Conservation (phyloP, 164 flowering plant genomes). For the Chimonanthus salicifolius region DNA sequence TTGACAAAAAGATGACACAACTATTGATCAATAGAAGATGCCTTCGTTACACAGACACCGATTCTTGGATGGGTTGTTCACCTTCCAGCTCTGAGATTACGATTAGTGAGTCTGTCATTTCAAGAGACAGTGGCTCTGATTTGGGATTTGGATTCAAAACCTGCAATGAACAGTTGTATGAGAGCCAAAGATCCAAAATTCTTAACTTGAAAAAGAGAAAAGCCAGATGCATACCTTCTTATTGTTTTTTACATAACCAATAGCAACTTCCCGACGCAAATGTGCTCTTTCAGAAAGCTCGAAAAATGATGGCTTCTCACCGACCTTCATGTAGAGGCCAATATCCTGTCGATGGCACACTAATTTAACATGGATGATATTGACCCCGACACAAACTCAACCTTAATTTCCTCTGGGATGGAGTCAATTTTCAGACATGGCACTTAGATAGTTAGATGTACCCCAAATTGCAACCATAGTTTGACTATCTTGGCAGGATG, state of each 20-base stretch:
- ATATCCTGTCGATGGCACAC: constrained; percentile 46
- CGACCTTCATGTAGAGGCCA: constrained; percentile 71
- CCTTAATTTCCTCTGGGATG: not conserved
- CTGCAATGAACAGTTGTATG: constrained; percentile 32
- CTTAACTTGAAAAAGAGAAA: not conserved
- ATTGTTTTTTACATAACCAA: constrained; percentile 79
- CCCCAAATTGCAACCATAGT: not conserved
- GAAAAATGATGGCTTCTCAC: constrained; percentile 75
- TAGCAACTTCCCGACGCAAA: constrained; percentile 83
- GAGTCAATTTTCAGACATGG: too few relatives aligned
- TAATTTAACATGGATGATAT: not conserved
- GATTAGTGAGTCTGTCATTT: constrained; percentile 60
- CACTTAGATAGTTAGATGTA: too few relatives aligned
- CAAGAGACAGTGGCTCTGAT: constrained; percentile 65
- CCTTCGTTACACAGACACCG: not conserved
- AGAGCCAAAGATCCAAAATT: not conserved
- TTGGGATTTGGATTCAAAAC: constrained; percentile 83
- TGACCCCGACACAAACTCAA: not conserved
- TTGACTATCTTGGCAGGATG: not conserved
- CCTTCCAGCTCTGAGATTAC: constrained; percentile 94
- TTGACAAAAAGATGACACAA: not conserved
- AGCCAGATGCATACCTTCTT: constrained; percentile 45
- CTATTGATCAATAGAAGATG: not conserved
- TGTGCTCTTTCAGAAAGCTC: constrained; percentile 85
- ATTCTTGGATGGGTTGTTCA: constrained; percentile 44